Base-by-base conservation (phyloP, 495 filamentous ascomycete genomes). In the Neurospora sp. region DNA sequence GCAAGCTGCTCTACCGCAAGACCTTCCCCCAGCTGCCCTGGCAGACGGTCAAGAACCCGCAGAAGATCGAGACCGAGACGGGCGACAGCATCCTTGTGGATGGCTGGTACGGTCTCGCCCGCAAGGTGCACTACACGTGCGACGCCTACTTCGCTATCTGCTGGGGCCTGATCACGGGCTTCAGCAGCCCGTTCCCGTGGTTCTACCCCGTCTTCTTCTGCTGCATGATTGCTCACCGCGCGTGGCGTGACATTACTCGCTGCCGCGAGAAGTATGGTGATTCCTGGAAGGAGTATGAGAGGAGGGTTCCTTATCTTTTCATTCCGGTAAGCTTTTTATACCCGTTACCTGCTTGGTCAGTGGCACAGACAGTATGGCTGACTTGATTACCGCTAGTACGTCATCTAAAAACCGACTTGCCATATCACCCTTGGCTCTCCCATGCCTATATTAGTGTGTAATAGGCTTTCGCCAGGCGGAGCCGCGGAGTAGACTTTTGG, bases 121-220 rank as follows among this genome's bases (percentile, higher is more conserved):
- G 96, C 79, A 99, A 99, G 85, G 89, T 97, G 70, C 94, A 99
- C 82, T 98, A 98, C 79, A 91, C 93, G 6, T 96, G 93, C 81
- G 96, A 99, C 80, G 85, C 91, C 12, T 94, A 87, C 81, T 97
- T 98, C 76, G 89, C 94, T 38, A 76, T 83, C 39, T 80, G 77
- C 59, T 89, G 87, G 88, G 88, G 86, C 9, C 75, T 90, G 39
- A 84, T 90, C 72, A 89, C 87, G 9, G 88, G 88, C 4, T 90
- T 90, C 74, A 85, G 83, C 27, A 92, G 89, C 80, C 95, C 96
- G 3, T 94, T 98, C 83, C 96, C 96, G 3, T 99, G 95, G 94
- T 99, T 99, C 81, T 97, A 98, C 77, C 93, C 94, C 14, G 80
- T 92, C 53, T 99, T 99, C 85, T 99, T 99, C 80, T 83, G 86